Base-by-base conservation (phyloP, 164 flowering plant species). In the Taxillus chinensis region DNA sequence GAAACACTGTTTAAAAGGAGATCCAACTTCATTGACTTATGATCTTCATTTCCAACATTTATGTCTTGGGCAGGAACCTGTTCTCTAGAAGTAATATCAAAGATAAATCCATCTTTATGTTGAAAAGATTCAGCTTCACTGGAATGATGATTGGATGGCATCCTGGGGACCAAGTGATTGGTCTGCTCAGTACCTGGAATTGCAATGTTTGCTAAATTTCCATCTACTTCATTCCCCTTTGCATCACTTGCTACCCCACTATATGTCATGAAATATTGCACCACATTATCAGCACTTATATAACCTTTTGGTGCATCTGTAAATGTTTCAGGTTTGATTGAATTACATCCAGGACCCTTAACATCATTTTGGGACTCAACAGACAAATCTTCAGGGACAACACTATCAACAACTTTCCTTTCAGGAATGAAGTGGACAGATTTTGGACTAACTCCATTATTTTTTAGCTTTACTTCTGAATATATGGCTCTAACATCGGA, bases 1-100 rank as follows among this genome's bases (percentile, higher is more conserved):
- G 61, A 61, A 14, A 45, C 71, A n/a, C 15, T n/a, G 27, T 51
- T 40, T 45, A 37, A 39, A 40, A 57, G 27, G 27, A 0, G 40
- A 27, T 60, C 62, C 11, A 55, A 52, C 62, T 67, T 68, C 51
- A 68, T 45, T 5, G 55, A 60, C 37, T 64, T 65, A 39, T 68
- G 74, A 41, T 69, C 73, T 58, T 75, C 54, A 57, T 39, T 51
- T 48, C 52, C 48, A 42, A 39, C 41, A 39, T 62, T 54, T 62
- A 17, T n/a, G 39, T 42, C 67, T 43, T 55, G 59, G 15, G 58
- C 54, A 65, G 39, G 52, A 62, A 45, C 53, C 17, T 11, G 63
- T 54, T 62, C 53, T 17, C 27, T 46, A 55, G 50, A 57, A 60
- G 58, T 42, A 50, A 42, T 40, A 51, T 61, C 69, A 57, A 15